A percentile compares a stretch with the other conserved stretches of the same genome.
These are phyloP conservation scores for Collariella sp. DNA, from an alignment of 495 filamentous ascomycete genomes.

Conservation along the genomic window DNA sequence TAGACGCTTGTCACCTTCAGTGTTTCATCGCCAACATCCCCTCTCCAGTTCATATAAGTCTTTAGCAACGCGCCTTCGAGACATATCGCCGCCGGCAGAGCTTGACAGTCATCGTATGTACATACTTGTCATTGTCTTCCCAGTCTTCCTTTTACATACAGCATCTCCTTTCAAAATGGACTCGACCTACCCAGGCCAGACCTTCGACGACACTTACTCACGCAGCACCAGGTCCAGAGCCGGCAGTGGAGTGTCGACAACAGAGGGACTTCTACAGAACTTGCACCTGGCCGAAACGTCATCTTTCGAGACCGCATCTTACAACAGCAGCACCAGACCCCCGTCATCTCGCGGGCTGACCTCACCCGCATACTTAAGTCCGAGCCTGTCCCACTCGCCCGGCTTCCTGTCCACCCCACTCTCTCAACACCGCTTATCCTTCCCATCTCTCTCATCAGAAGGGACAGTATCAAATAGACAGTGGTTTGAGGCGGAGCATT, in stretches of 20 bases:
- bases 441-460: conserved; percentile 21
- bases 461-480: conserved; percentile 22
- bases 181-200: conserved; percentile 22
- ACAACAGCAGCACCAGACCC: conserved; percentile 24
- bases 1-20: conserved; percentile 11
- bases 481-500: conserved; percentile 24
- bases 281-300: conserved; percentile 26
- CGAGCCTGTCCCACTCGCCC: conserved; percentile 19
- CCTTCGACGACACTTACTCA: conserved; percentile 38
- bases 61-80: not conserved
- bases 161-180: conserved; percentile 24
- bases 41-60: conserved; percentile 23
- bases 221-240: conserved; percentile 36
- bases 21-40: conserved; percentile 9
- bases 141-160: not conserved
- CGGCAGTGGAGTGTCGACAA: conserved; percentile 29
- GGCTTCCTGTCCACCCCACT: conserved; percentile 16
- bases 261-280: conserved; percentile 29
- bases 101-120: conserved; percentile 25
- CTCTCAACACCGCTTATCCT: conserved; percentile 24
- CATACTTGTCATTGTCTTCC: conserved; percentile 12
- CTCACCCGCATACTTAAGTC: conserved; percentile 24
- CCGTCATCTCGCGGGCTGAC: conserved; percentile 22
- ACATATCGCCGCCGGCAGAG: conserved; percentile 3
- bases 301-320: conserved; percentile 23